phyloP scores from a whole-genome alignment of 306 rosid species.

The Mimosa pudica region DNA sequence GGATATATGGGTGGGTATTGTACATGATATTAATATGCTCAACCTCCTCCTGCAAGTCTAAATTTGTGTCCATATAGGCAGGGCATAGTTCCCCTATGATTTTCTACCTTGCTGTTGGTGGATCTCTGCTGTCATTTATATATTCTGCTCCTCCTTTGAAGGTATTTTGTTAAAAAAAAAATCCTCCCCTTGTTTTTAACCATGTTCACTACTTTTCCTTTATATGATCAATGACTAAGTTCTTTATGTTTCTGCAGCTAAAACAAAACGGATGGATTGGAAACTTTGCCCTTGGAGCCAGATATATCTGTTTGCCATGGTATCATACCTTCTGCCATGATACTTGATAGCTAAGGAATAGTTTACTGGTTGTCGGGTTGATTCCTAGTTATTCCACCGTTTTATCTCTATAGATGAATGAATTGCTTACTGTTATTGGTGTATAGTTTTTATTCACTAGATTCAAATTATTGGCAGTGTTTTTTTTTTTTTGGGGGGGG shows the following conservation, averaged over 20 bases:
- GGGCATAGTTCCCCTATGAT: slow-evolving; percentile 78
- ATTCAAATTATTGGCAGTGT: background rate
- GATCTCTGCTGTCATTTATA: slow-evolving; percentile 83
- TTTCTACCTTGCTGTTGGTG: slow-evolving; percentile 88
- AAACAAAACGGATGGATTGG: slow-evolving; percentile 99
- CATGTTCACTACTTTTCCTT: background rate
- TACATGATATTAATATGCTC: slow-evolving; percentile 19
- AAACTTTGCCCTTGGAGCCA: slow-evolving; percentile 96
- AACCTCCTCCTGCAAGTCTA: slow-evolving; percentile 10
- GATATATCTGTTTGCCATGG: slow-evolving; percentile 98
- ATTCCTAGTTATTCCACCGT: background rate
- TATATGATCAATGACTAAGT: slow-evolving; percentile 26
- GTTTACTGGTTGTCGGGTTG: background rate
- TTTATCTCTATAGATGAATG: background rate
- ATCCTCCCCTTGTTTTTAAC: background rate
- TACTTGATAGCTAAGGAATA: slow-evolving; percentile 4
- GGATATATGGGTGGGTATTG: slow-evolving; percentile 70
- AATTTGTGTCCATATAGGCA: slow-evolving; percentile 49
- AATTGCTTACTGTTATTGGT: slow-evolving; percentile 4
- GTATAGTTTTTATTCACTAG: slow-evolving; percentile 11
- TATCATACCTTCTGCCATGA: slow-evolving; percentile 43
- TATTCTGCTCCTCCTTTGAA: slow-evolving; percentile 97
- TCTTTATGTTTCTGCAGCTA: slow-evolving; percentile 57
- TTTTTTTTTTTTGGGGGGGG: too few relatives aligned
- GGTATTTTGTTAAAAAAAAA: slow-evolving; percentile 40